Conservation (phyloP, 768 basidiomycete species). For the Candolleomyces aberdarensis region DNA sequence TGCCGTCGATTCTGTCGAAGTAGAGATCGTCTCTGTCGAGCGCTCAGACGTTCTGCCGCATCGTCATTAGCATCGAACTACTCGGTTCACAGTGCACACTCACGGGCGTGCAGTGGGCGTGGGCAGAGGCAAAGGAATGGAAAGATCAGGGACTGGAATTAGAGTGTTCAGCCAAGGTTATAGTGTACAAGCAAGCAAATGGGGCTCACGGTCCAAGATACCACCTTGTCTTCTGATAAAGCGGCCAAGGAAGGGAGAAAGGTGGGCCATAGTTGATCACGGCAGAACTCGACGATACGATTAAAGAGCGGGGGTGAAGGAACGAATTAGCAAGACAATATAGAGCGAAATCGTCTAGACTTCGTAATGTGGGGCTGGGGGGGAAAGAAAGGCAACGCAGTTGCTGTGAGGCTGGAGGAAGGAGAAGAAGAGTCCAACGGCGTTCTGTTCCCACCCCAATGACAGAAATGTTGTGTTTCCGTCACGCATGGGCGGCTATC, state of each 20-base stretch:
- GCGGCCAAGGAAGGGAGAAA: neutral
- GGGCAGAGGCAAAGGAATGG: too few relatives aligned
- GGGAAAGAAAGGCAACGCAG: neutral
- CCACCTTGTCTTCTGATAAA: neutral
- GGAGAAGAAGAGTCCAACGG: neutral
- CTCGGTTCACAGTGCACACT: too few relatives aligned
- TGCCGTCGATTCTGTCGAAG: too few relatives aligned
- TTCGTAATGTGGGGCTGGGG: too few relatives aligned
- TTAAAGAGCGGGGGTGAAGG: conserved; percentile 1
- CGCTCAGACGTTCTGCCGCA: too few relatives aligned
- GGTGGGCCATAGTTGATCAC: neutral
- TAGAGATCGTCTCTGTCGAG: too few relatives aligned
- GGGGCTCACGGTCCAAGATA: neutral
- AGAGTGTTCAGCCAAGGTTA: neutral
- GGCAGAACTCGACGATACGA: neutral
- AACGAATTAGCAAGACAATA: neutral
- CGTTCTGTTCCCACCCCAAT: neutral
- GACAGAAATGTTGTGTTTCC: neutral
- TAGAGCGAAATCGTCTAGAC: neutral
- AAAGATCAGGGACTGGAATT: too few relatives aligned
- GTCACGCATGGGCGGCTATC: neutral
- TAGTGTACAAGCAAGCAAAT: neutral
- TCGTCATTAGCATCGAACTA: too few relatives aligned
- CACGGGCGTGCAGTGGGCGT: too few relatives aligned
- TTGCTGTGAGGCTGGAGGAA: neutral